Evolutionary conservation across 371 early-diverging fungal genomes (phyloP), one percentile per base, ranked within the genome.

Genomic region (Batrachochytrium dendrobatidis): DNA sequence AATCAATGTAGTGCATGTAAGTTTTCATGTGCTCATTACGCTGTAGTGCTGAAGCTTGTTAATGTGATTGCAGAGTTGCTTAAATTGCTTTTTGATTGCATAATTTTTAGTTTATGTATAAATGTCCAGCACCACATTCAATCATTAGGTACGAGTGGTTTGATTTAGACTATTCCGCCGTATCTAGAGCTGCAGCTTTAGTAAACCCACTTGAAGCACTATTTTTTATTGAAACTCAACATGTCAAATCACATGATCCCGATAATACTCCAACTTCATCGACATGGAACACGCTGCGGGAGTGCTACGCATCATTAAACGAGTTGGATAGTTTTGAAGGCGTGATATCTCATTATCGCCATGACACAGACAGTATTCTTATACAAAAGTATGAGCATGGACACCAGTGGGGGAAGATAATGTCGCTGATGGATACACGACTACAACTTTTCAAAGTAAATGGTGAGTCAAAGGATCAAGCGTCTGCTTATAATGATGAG

Each of bases 251-350:
- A 56, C 17, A 5, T 25, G n/a, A 34, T 25, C 2, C 4, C 29
- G 17, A 18, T 25, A 25, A 12, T 10, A 31, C 1, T 20, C 5
- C 33, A 15, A 25, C 28, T 31, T 10, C 33, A 4, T 30, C 22
- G 53, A 52, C 34, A 29, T 22, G 31, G 30, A 33, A 10, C 18
- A 18, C 53, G 0, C 57, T 71, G 24, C 25, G 67, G 44, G 51
- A 65, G 6, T 32, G 64, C n/a, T 65, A 64, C 49, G 34, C 48
- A 24, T 26, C 24, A 28, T 35, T 72, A 32, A 63, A 65, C 35
- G 60, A 65, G 30, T 20, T 57, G 1, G 76, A 76, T 39, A 67
- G 66, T 7, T 67, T 71, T 25, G 64, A 71, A 15, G 76, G 76
- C n/a, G 69, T 68, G 4, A 59, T 68, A 29, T 50, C 61, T 1